Evolutionary conservation across 495 filamentous ascomycete species (phyloP).

Genomic region (Annulohypoxylon stygium): DNA sequence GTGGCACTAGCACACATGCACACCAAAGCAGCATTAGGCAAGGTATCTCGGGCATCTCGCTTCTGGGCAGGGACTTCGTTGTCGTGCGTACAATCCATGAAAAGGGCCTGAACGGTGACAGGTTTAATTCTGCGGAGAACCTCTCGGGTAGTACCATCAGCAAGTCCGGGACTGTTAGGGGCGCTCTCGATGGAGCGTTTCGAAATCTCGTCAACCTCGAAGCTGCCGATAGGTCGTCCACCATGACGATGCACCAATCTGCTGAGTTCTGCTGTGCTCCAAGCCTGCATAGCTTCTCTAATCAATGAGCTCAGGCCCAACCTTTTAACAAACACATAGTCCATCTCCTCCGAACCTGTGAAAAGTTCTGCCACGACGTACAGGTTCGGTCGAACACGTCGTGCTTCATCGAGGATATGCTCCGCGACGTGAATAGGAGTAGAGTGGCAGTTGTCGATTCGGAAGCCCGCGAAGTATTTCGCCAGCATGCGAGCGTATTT

Average conservation of each 20-base stretch:
- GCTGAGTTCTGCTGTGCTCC: constrained; percentile 93
- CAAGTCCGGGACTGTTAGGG: constrained; percentile 42
- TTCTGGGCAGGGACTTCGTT: constrained; percentile 98
- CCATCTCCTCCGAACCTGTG: constrained; percentile 93
- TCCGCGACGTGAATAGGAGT: constrained; percentile 94
- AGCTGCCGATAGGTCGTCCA: constrained; percentile 94
- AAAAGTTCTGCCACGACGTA: constrained; percentile 97
- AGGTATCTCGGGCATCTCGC: constrained; percentile 90
- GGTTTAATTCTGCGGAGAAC: constrained; percentile 79
- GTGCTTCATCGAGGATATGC: constrained; percentile 91
- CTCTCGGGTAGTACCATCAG: constrained; percentile 59
- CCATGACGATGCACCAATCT: constrained; percentile 94
- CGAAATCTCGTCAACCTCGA: constrained; percentile 79
- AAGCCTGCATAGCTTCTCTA: constrained; percentile 97
- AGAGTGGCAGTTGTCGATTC: constrained; percentile 98
- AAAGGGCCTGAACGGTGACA: constrained; percentile 89
- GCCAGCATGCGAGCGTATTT: constrained; percentile 93
- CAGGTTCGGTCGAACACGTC: constrained; percentile 86
- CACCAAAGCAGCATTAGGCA: constrained; percentile 95
- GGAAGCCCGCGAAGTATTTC: constrained; percentile 94
- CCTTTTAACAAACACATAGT: constrained; percentile 93
- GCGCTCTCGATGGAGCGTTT: constrained; percentile 46
- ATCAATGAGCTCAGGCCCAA: constrained; percentile 91
- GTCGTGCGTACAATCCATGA: constrained; percentile 99
- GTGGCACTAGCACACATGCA: constrained; percentile 94